These are phyloP conservation scores for Fusarium sp. DNA, from an alignment of 2,329 filamentous ascomycete species.

Conservation along the genomic window DNA sequence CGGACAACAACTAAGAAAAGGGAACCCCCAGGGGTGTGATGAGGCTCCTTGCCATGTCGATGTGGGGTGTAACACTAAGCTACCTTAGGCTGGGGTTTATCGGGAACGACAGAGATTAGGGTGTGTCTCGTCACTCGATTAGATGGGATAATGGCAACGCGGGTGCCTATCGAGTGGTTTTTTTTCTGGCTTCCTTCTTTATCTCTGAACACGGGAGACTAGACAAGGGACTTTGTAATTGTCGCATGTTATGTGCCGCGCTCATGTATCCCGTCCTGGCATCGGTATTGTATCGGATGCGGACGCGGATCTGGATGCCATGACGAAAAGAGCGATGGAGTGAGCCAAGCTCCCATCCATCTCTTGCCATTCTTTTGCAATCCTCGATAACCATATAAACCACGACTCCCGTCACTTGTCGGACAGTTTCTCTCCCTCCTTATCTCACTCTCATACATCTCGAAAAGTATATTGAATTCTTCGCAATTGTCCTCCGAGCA, in stretches of 20 bases:
- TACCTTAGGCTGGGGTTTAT: slow-evolving; percentile 33
- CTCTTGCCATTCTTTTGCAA: slow-evolving; percentile 14
- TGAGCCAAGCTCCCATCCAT: slow-evolving; percentile 3
- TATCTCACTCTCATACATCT: slow-evolving; percentile 6
- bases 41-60: slow-evolving; percentile 7
- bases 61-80: slow-evolving; percentile 28
- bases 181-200: slow-evolving; percentile 15
- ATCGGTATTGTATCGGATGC: slow-evolving; percentile 23
- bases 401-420: slow-evolving; percentile 25
- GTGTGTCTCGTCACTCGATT: slow-evolving; percentile 37
- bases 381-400: slow-evolving; percentile 34
- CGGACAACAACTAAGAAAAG: neutral
- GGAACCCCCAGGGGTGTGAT: slow-evolving; percentile 13
- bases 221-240: slow-evolving; percentile 9
- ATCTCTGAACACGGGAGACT: slow-evolving; percentile 19
- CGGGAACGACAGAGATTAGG: slow-evolving; percentile 38
- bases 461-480: slow-evolving; percentile 12
- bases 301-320: slow-evolving; percentile 15
- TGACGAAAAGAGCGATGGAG: slow-evolving; percentile 28
- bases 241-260: slow-evolving; percentile 9
- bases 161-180: slow-evolving; percentile 33
- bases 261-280: slow-evolving; percentile 4
- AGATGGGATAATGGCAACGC: slow-evolving; percentile 39
- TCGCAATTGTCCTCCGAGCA: slow-evolving; percentile 2
- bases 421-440: neutral